These are phyloP conservation scores for Ceratocystis variospora DNA, from an alignment of 2,329 filamentous ascomycete species.

Conservation along the genomic window DNA sequence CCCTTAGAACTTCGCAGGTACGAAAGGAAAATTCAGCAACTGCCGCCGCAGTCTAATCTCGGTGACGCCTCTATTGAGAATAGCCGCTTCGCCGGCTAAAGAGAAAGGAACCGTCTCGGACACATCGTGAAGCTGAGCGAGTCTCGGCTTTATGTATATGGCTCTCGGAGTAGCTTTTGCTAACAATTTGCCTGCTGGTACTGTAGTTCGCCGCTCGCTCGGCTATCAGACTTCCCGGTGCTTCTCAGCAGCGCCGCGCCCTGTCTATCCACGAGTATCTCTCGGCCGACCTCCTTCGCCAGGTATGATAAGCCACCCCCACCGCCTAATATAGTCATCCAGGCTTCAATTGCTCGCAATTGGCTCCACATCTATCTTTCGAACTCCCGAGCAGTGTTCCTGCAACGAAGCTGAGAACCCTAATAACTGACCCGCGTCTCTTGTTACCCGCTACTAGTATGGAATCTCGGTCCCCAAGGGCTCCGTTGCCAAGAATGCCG, in stretches of 20 bases:
- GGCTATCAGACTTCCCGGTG: conserved; percentile 46
- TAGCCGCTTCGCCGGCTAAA: background rate
- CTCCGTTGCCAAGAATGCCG: conserved; percentile 64
- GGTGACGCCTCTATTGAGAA: background rate
- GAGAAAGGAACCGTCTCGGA: background rate
- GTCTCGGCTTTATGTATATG: conserved; percentile 18
- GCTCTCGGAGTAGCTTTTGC: conserved; percentile 14
- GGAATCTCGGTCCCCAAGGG: conserved; percentile 87
- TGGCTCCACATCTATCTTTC: background rate
- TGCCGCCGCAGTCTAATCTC: background rate
- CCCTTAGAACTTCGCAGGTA: conserved; percentile 17
- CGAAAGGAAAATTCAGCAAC: background rate
- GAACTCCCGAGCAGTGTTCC: background rate
- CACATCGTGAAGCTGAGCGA: conserved; percentile 16
- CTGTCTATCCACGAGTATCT: conserved; percentile 98
- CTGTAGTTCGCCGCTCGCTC: conserved; percentile 27
- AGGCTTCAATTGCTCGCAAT: background rate
- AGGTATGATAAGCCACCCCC: conserved; percentile 34
- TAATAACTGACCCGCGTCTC: conserved; percentile 13
- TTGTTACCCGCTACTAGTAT: conserved; percentile 46
- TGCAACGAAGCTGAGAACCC: background rate
- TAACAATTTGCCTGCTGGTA: conserved; percentile 12
- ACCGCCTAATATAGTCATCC: background rate
- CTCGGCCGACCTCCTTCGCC: conserved; percentile 76
- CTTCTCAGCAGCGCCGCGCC: conserved; percentile 67